These are phyloP conservation scores for Ceratocystis albifundus DNA, from an alignment of 2,329 filamentous ascomycete species.

Conservation along the genomic window DNA sequence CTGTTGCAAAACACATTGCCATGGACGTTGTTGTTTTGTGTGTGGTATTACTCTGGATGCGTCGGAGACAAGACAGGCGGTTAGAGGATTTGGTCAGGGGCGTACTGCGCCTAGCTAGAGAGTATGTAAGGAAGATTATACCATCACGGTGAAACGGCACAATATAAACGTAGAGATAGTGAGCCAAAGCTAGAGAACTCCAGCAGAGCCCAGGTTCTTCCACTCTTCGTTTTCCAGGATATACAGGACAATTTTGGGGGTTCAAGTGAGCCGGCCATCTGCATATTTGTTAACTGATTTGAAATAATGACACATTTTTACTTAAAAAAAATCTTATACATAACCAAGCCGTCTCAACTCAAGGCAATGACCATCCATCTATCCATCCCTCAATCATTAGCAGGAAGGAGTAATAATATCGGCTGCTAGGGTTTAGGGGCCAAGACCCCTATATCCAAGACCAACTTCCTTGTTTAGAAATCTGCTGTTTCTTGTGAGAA, in stretches of 20 bases:
- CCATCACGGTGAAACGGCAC: conserved; percentile 39
- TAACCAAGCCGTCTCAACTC: no score
- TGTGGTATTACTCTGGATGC: conserved; percentile 59
- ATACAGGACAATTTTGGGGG: conserved; percentile 11
- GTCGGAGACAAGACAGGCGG: conserved; percentile 56
- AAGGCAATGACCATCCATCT: no score
- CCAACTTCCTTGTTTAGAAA: no score
- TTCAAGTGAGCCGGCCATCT: neutral
- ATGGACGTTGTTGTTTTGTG: conserved; percentile 57
- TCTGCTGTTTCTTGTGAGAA: no score
- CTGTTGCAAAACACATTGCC: conserved; percentile 58
- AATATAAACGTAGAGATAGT: neutral
- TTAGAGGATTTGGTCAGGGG: conserved; percentile 64
- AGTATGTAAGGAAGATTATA: conserved; percentile 48
- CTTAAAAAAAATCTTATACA: no score
- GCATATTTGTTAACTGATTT: neutral
- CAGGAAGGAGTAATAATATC: no score
- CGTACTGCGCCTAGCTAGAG: conserved; percentile 44
- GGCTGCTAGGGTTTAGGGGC: no score
- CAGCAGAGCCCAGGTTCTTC: conserved; percentile 14
- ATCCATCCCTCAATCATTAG: no score
- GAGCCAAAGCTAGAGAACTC: neutral
- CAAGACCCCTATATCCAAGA: no score
- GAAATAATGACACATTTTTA: neutral
- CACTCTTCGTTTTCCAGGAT: conserved; percentile 25